Percentiles rank a stretch among this genome's conserved stretches.
phyloP scores from a whole-genome alignment of 495 filamentous ascomycete genomes.

The Trichocladium antarcticum region DNA sequence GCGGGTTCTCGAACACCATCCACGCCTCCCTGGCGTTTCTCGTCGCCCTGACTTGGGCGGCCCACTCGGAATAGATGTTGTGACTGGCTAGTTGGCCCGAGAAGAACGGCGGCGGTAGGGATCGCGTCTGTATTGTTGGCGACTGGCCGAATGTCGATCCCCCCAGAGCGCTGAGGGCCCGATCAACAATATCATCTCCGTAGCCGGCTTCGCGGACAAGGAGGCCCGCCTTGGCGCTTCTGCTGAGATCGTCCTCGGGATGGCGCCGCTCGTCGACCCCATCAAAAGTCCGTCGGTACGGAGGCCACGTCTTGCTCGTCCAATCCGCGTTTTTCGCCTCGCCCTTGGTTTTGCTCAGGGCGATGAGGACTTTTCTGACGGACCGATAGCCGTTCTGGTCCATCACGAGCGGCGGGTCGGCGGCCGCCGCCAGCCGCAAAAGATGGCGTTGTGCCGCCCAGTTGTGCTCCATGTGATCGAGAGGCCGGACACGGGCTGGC shows the following conservation, averaged over 20 bases:
- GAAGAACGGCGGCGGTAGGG: conserved; percentile 17
- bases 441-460: conserved; percentile 38
- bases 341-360: conserved; percentile 25
- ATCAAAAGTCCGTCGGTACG: conserved; percentile 34
- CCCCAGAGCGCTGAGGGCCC: conserved; percentile 28
- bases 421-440: conserved; percentile 25
- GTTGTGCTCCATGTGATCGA: conserved; percentile 28
- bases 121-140: conserved; percentile 35
- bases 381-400: conserved; percentile 28
- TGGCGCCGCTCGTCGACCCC: conserved; percentile 34
- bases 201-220: conserved; percentile 36
- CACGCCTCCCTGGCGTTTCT: conserved; percentile 38
- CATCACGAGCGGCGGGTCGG: conserved; percentile 29
- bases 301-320: conserved; percentile 36
- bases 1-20: conserved; percentile 30
- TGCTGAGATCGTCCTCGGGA: conserved; percentile 32
- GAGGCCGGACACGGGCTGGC: conserved; percentile 19
- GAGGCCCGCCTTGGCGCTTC: conserved; percentile 29
- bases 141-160: conserved; percentile 22
- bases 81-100: conserved; percentile 12
- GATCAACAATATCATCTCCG: conserved; percentile 23
- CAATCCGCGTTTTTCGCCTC: conserved; percentile 31
- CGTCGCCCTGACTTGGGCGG: conserved; percentile 29
- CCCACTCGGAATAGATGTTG: conserved; percentile 29
- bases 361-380: conserved; percentile 31